phyloP scores from a whole-genome alignment of 176 grass and related monocot genomes.

The Avena sativa region DNA sequence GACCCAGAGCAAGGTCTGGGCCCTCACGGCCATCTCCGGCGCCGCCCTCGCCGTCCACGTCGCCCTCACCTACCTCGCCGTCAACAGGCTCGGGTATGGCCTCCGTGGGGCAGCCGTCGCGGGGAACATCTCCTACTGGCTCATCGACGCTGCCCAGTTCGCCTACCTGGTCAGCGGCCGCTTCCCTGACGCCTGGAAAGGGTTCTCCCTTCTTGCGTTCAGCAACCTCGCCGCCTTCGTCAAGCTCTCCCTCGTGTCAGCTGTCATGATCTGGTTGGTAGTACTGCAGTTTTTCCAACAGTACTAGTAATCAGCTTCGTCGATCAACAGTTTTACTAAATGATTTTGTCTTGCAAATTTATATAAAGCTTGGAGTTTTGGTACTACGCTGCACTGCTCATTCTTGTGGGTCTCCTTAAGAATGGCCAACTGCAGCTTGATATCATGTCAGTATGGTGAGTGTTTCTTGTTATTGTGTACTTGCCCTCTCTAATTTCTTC shows the following conservation, averaged over 20 bases:
- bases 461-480: neutral
- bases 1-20: conserved; percentile 64
- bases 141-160: conserved; percentile 52
- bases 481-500: neutral
- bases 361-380: conserved; percentile 69
- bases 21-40: conserved; percentile 50
- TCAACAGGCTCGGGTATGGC: conserved; percentile 43
- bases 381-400: conserved; percentile 70
- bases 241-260: conserved; percentile 58
- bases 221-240: conserved; percentile 53
- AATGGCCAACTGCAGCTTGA: conserved; percentile 63
- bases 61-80: conserved; percentile 52
- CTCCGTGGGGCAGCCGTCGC: conserved; percentile 49
- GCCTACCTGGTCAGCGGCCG: conserved; percentile 48
- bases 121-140: conserved; percentile 58
- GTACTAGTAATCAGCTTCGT: neutral
- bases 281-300: neutral
- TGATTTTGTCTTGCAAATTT: neutral
- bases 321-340: neutral
- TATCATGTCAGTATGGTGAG: conserved; percentile 73
- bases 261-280: conserved; percentile 64
- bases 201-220: conserved; percentile 41
- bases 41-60: conserved; percentile 42
- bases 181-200: conserved; percentile 51
- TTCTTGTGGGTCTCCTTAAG: conserved; percentile 68